phyloP scores from a whole-genome alignment of 208 protist genomes.

The Jaenimonas drosophilae region DNA sequence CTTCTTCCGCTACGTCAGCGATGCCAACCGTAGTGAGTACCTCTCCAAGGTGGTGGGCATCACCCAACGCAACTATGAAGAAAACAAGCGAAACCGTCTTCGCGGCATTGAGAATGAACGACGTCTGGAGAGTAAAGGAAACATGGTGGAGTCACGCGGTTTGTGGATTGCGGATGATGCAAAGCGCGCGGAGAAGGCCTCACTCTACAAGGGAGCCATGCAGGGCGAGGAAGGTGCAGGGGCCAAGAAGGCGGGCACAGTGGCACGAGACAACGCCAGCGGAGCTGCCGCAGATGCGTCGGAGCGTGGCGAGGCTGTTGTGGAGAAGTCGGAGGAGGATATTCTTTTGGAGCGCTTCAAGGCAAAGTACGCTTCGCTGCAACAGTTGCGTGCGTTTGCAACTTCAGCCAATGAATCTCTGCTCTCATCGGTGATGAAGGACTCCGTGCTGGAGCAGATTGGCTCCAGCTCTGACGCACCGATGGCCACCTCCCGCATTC shows the following conservation, averaged over 20 bases:
- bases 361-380: slow-evolving; percentile 2
- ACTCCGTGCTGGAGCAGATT: too few species aligned
- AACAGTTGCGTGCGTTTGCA: too few species aligned
- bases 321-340: slow-evolving; percentile 18
- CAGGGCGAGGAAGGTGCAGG: neutral
- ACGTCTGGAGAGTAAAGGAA: slow-evolving; percentile 36
- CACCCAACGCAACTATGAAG: slow-evolving; percentile 40
- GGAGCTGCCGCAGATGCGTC: slow-evolving; percentile 1
- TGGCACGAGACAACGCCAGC: neutral
- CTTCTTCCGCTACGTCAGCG: slow-evolving; percentile 55
- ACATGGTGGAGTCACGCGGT: slow-evolving; percentile 54
- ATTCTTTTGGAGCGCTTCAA: slow-evolving; percentile 11
- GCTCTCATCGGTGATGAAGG: too few species aligned
- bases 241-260: neutral
- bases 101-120: slow-evolving; percentile 58
- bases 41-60: slow-evolving; percentile 46
- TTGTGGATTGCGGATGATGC: slow-evolving; percentile 62
- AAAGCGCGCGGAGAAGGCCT: slow-evolving; percentile 35
- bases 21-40: slow-evolving; percentile 42
- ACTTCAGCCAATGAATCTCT: too few species aligned
- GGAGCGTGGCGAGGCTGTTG: neutral
- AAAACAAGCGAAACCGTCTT: slow-evolving; percentile 35
- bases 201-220: slow-evolving; percentile 27
- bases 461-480: too few species aligned
- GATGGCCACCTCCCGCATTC: too few species aligned